phyloP scores from a whole-genome alignment of 805 yeast genomes.

The Myxozyma kluyveri region DNA sequence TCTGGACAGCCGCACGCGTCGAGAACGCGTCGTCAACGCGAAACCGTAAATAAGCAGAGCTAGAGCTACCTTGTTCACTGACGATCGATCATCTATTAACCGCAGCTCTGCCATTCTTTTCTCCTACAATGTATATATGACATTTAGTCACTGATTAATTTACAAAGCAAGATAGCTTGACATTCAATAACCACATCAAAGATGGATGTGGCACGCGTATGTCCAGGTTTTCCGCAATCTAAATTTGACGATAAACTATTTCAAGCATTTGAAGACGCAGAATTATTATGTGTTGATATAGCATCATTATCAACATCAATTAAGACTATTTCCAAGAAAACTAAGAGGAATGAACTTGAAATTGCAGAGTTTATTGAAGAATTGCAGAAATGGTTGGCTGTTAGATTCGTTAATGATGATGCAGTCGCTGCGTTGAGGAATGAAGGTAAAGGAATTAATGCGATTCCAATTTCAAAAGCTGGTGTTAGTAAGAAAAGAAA shows the following conservation, averaged over 20 bases:
- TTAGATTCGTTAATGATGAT: neutral
- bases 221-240: neutral
- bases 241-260: neutral
- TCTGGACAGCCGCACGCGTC: no score
- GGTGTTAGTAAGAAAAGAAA: neutral
- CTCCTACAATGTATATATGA: no score
- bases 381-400: neutral
- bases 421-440: neutral
- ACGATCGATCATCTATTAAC: no score
- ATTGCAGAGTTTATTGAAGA: neutral
- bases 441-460: conserved; percentile 1
- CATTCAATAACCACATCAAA: no score
- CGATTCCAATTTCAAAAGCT: conserved; percentile 1
- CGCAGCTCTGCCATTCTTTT: no score
- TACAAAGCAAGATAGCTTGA: no score
- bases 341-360: conserved; percentile 4
- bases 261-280: neutral
- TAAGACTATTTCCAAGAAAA: conserved; percentile 3
- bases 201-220: neutral
- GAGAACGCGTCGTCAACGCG: no score
- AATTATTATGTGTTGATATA: conserved; percentile 4
- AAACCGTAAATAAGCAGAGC: no score
- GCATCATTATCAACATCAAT: conserved; percentile 7
- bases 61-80: no score
- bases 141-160: no score